Evolutionary conservation across 108 stramenopile genomes (phyloP), one percentile per base, ranked within the genome.

Genomic region (Pelagomonas calceolata): DNA sequence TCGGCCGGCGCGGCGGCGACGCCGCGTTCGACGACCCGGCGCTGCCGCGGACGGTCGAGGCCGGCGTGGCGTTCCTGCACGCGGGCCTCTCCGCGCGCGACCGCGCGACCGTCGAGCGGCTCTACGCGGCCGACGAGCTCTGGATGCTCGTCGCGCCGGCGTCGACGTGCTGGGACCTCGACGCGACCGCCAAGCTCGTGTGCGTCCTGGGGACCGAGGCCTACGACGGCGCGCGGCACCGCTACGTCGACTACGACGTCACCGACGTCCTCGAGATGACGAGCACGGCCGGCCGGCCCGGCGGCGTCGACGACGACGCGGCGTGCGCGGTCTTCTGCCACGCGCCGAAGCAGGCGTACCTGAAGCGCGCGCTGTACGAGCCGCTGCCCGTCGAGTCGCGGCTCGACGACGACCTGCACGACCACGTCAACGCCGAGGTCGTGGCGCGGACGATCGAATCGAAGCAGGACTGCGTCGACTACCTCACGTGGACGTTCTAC

Each of bases 401-500:
- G 77, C 75, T 99, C 10, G 93, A 99, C 78, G 91, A 91, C 73
- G 88, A 85, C 66, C 87, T 99, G 68, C 94, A 95, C 75, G 98
- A 99, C 75, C 94, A 94, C 79, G 80, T 99, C 75, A 94, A 93
- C 76, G 94, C 97, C 1, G 98, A 98, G 74, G 88, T 95, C 71
- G 95, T 96, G 32, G 90, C 94, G 7, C 88, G 92, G 77, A 96
- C 92, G 3, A 90, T 99, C 36, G 86, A 87, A 66, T 87, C 83
- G 70, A 96, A 97, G 90, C 94, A 98, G 75, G 97, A 98, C 64
- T 95, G 94, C 14, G 92, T 99, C 66, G 97, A 99, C 78, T 98
- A 94, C 75, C 76, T 98, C 36, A 98, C 98, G 26, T 99, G 98
- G 98, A 95, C 96, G 4, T 90, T 98, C 66, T 78, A 94, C 70